Evolutionary conservation across 1,284 basidiomycete species (phyloP), one percentile per base, ranked within the genome.

Genomic region (Heimioporus retisporus): DNA sequence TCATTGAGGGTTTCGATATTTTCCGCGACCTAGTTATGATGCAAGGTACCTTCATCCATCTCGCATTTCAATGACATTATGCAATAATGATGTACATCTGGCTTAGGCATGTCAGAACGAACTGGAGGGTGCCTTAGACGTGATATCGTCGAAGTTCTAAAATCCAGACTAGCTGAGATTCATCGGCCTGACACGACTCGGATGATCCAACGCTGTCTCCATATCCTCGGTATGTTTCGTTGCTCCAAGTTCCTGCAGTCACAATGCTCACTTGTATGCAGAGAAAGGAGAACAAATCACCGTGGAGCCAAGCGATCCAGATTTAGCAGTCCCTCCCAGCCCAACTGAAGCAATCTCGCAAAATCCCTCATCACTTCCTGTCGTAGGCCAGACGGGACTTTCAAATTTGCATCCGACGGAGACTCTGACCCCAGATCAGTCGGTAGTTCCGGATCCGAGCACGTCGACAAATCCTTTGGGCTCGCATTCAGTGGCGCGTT

Each of bases 1-100:
- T 35, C 15, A 40, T 56, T 13, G 56, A 58, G 44, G 56, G 56
- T n/a, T 48, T 44, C 19, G 57, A 58, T 19, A 58, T 58, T 44
- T 58, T 58, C 25, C 3, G 48, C 18, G 48, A 50, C 48, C 21
- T 50, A 21, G 48, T 50, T 50, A 50, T 50, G 48, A 50, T 21
- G 48, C 48, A 19, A 18, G 48, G 48, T 50, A 50, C 18, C 18
- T 21, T 50, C 21, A 50, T 50, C 48, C 11, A 21, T 6, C 21
- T n/a, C 21, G 48, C 48, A 11, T 21, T 28, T n/a, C n/a, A n/a
- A n/a, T n/a, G n/a, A n/a, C n/a, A n/a, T n/a, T n/a, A n/a, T 50
- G 19, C 14, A 15, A 44, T 50, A 21, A 50, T 46, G 15, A 46
- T 21, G 44, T 21, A 21, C 19, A n/a, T 21, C n/a, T 5, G 18